phyloP scores from a whole-genome alignment of 225 moss, liverwort and hornwort genomes.

The Antitrichia curtipendula region DNA sequence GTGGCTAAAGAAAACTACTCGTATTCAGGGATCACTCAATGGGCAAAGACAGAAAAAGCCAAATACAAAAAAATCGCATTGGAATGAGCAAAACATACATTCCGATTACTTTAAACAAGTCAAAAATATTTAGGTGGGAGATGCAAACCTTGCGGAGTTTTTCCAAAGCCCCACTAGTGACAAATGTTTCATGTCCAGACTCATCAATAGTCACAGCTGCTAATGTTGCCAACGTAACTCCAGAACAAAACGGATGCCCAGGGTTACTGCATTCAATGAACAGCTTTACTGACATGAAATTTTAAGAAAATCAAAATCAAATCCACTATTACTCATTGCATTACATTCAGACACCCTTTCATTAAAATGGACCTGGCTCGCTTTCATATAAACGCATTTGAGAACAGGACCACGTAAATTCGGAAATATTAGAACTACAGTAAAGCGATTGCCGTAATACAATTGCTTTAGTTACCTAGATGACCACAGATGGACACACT shows the following conservation, averaged over 20 bases:
- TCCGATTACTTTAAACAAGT: neutral
- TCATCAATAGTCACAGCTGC: slow-evolving; percentile 98
- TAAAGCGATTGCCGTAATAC: neutral
- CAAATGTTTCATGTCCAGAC: slow-evolving; percentile 87
- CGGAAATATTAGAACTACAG: neutral
- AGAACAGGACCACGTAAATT: neutral
- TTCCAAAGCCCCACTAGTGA: slow-evolving; percentile 93
- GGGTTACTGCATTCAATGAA: slow-evolving; percentile 56
- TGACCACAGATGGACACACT: neutral
- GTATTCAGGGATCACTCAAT: neutral
- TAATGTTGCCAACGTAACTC: slow-evolving; percentile 80
- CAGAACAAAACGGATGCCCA: slow-evolving; percentile 86
- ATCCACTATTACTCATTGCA: neutral
- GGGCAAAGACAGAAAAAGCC: neutral
- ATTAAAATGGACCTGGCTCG: neutral
- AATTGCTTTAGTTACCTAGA: neutral
- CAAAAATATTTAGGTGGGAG: neutral
- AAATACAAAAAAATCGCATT: neutral
- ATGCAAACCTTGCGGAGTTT: slow-evolving; percentile 75
- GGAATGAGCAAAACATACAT: neutral
- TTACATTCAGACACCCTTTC: neutral
- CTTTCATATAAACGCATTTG: neutral
- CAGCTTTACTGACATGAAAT: neutral
- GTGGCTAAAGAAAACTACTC: neutral
- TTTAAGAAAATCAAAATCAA: neutral